Percentiles rank a stretch among this genome's conserved stretches.
Evolutionary conservation across 2,329 filamentous ascomycete species (phyloP).

Genomic region (Colletotrichum destructivum): DNA sequence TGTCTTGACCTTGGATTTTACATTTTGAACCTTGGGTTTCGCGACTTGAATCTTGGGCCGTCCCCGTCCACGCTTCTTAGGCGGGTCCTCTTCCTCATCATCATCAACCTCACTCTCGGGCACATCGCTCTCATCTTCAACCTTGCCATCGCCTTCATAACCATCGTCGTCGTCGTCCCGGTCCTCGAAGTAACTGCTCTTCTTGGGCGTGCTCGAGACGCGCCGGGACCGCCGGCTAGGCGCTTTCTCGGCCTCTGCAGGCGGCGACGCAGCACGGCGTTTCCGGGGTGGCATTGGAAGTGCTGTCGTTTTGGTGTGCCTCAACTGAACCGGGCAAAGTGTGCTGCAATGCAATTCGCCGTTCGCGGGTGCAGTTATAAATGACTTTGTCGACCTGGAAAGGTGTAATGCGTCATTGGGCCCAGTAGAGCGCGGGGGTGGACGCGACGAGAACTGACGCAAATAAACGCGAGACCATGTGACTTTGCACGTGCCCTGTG

Average conservation of each 20-base stretch:
- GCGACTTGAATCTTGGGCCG: conserved; percentile 31
- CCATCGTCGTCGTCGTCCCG: conserved; percentile 47
- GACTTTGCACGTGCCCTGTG: neutral
- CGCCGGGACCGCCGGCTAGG: conserved; percentile 65
- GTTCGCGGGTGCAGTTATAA: neutral
- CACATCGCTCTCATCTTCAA: conserved; percentile 28
- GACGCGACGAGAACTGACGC: conserved; percentile 33
- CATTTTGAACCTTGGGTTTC: conserved; percentile 5
- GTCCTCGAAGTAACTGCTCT: conserved; percentile 68
- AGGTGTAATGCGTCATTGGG: conserved; percentile 23
- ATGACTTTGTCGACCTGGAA: neutral
- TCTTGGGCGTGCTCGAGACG: conserved; percentile 60
- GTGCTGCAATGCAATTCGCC: neutral
- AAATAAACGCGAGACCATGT: conserved; percentile 36
- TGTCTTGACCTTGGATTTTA: conserved; percentile 29
- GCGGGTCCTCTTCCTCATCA: conserved; percentile 38
- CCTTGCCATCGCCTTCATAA: conserved; percentile 4
- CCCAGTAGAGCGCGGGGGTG: neutral
- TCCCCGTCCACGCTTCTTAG: conserved; percentile 36
- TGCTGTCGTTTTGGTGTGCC: too few species aligned
- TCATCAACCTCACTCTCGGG: conserved; percentile 42
- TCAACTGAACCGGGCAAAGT: neutral
- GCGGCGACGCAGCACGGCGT: conserved; percentile 51
- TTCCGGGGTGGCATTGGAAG: conserved; percentile 59
- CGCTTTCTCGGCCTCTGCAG: conserved; percentile 47